Evolutionary conservation across 2,329 filamentous ascomycete species (phyloP), one percentile per base, ranked within the genome.

Genomic region (Escovopsis sp.): DNA sequence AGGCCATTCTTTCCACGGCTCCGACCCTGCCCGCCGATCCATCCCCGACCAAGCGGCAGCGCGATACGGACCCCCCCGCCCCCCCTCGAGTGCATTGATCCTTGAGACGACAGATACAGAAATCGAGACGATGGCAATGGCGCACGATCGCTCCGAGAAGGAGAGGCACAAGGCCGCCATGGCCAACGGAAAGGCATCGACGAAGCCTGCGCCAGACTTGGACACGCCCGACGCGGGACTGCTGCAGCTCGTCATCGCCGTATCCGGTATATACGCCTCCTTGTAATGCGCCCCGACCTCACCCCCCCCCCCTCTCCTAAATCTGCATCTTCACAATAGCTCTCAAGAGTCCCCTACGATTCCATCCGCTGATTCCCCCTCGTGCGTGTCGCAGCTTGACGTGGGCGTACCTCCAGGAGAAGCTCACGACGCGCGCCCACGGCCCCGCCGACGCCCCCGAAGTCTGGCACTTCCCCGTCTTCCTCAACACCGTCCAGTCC

Each of bases 371-470:
- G n/a, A n/a, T n/a, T n/a, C n/a, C n/a, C n/a, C n/a, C n/a, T n/a
- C n/a, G n/a, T n/a, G n/a, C 56, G 74, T 20, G 20, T 20, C 20
- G 12, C 14, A 33, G 89, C 66, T 68, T 98, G 41, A 93, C 88
- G 30, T 98, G 91, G 91, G 91, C 84, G 20, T 80, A 94, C 50
- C 81, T 98, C 46, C 91, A 98, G 70, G 91, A 98, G 64, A 87
- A 91, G 54, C 85, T 98, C 55, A 96, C 91, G 25, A 98, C 91
- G 12, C 96, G 87, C 10, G 72, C 78, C 7, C 91, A 96, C 63
- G 82, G 82, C 44, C 65, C 79, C 16, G 57, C 67, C 5, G 61
- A 70, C 41, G 63, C 71, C 27, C 76, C 74, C 35, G 80, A 93
- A 59, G 78, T 84, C 52, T 98, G 94, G 74, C 86, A 82, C 50